Evolutionary conservation across 176 grass and related monocot species (phyloP).

Genomic region (Raddia guianensis): DNA sequence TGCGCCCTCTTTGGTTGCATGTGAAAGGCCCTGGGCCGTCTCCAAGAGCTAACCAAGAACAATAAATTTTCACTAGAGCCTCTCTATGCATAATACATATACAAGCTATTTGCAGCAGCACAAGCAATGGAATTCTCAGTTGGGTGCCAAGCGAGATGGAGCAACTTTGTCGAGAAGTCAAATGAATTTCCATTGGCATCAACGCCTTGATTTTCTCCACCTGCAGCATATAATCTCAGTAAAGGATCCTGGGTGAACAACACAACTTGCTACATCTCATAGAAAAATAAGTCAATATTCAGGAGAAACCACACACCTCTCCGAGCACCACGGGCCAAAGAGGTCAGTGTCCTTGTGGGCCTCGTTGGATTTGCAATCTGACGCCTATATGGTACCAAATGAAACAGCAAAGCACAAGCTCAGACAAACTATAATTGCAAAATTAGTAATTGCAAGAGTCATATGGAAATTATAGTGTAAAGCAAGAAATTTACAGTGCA

Average conservation of each 20-base stretch:
- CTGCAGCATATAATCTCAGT: constrained; percentile 44
- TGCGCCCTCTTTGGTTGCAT: too few relatives aligned
- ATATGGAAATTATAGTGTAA: too few relatives aligned
- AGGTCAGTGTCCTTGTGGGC: constrained; percentile 61
- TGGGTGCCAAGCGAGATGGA: constrained; percentile 91
- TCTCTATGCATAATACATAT: constrained; percentile 96
- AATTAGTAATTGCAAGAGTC: too few relatives aligned
- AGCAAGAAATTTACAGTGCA: too few relatives aligned
- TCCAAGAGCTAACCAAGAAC: constrained; percentile 30
- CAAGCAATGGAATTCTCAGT: constrained; percentile 89
- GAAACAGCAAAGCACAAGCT: constrained; percentile 29
- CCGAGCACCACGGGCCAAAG: constrained; percentile 62
- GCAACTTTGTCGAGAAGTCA: constrained; percentile 81
- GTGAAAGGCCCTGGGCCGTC: constrained; percentile 25
- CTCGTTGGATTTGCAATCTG: too few relatives aligned
- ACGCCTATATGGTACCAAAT: too few relatives aligned
- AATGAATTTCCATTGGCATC: constrained; percentile 85
- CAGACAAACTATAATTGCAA: too few relatives aligned
- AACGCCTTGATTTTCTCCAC: constrained; percentile 66
- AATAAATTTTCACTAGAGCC: constrained; percentile 44
- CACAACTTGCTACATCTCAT: constrained; percentile 3
- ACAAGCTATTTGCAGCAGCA: constrained; percentile 96
- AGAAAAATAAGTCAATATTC: not conserved
- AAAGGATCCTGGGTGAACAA: constrained; percentile 13
- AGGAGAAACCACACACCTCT: constrained; percentile 53